phyloP scores from a whole-genome alignment of 805 yeast species.

The Candida corydali region DNA sequence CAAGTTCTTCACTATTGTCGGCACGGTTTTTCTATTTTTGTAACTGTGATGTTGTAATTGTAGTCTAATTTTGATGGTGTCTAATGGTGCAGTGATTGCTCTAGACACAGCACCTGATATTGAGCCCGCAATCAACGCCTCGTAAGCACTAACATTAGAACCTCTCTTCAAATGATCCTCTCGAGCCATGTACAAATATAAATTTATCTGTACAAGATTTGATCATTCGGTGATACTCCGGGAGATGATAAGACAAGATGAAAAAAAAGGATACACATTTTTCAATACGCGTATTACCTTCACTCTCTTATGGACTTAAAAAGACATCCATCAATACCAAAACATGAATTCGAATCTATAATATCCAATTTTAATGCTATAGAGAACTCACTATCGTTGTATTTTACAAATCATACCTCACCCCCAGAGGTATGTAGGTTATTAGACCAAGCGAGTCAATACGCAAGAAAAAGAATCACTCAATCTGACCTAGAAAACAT shows the following conservation, averaged over 20 bases:
- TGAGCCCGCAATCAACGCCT: constrained; percentile 68
- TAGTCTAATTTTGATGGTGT: constrained; percentile 69
- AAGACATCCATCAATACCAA: constrained; percentile 9
- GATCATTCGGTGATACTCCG: no score
- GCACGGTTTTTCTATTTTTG: constrained; percentile 22
- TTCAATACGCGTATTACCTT: neutral
- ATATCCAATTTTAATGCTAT: constrained; percentile 18
- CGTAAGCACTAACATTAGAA: constrained; percentile 45
- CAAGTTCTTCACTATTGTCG: constrained; percentile 39
- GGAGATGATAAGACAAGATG: no score
- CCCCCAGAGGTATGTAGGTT: constrained; percentile 20
- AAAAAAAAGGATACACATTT: no score
- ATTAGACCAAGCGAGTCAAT: constrained; percentile 16
- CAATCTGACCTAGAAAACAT: constrained; percentile 16
- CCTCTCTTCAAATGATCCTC: constrained; percentile 49
- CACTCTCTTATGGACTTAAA: constrained; percentile 3
- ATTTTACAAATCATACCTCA: constrained; percentile 28
- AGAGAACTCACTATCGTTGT: constrained; percentile 29
- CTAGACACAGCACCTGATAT: constrained; percentile 61
- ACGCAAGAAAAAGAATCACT: constrained; percentile 16
- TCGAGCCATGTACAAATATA: constrained; percentile 7
- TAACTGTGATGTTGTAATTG: constrained; percentile 48
- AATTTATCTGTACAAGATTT: no score
- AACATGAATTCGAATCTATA: constrained; percentile 4
- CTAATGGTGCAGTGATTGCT: constrained; percentile 71